These are phyloP conservation scores for Mycena alexandri DNA, from an alignment of 768 basidiomycete species.

Conservation along the genomic window DNA sequence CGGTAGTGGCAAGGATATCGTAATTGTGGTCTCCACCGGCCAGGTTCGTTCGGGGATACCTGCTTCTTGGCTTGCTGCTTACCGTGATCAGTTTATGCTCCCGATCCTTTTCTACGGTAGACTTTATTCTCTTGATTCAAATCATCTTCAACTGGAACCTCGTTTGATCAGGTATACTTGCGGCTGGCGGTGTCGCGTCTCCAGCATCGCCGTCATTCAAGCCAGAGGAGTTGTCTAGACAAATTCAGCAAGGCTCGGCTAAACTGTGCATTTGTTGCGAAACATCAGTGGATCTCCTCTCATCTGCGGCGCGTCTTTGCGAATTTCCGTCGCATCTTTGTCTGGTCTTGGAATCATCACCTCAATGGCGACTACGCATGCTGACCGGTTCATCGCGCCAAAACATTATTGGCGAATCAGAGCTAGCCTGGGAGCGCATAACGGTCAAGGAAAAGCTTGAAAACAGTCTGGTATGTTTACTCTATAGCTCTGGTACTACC, in stretches of 20 bases:
- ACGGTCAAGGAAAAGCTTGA: conserved; percentile 27
- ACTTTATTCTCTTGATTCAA: too few relatives aligned
- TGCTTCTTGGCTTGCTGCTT: not conserved
- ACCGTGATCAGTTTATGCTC: conserved; percentile 21
- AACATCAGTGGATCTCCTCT: conserved; percentile 5
- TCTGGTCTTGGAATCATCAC: conserved; percentile 23
- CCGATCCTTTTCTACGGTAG: conserved; percentile 35
- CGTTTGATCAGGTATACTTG: too few relatives aligned
- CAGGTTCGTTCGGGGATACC: conserved; percentile 1
- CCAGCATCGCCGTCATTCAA: conserved; percentile 28
- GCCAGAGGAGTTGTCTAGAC: conserved; percentile 26
- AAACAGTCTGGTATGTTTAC: conserved; percentile 29
- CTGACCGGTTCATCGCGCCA: conserved; percentile 19
- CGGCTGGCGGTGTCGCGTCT: conserved; percentile 32
- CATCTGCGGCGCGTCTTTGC: conserved; percentile 22
- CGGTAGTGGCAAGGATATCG: conserved; percentile 31
- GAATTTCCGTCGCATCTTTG: conserved; percentile 28
- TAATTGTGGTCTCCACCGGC: conserved; percentile 30
- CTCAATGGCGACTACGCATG: conserved; percentile 21
- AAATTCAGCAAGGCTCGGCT: conserved; percentile 27
- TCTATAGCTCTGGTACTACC: conserved; percentile 33
- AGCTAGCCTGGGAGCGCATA: conserved; percentile 32
- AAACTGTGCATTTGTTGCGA: conserved; percentile 33
- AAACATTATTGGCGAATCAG: conserved; percentile 24
- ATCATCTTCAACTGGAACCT: too few relatives aligned